A percentile compares a stretch with the other conserved stretches of the same genome.
Conservation (phyloP, 306 rosid species). For the Sindora glabra region DNA sequence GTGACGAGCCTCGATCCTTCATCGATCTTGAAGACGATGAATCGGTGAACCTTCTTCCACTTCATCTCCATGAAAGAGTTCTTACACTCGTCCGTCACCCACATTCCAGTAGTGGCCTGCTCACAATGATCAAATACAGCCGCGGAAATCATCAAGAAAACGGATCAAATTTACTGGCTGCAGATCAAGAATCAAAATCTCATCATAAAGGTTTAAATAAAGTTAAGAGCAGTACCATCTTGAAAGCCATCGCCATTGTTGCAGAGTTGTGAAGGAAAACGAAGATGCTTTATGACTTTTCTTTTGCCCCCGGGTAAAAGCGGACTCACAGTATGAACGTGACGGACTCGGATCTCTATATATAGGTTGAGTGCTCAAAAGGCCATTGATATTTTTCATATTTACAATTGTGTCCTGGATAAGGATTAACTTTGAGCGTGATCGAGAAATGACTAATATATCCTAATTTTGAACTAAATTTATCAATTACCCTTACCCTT, state of each 20-base stretch:
- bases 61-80: constrained; percentile 96
- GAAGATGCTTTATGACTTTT: not conserved
- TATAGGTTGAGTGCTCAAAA: not conserved
- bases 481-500: no score
- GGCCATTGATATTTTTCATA: constrained; percentile 9
- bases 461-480: no score
- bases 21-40: constrained; percentile 94
- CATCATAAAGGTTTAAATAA: no score
- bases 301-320: not conserved
- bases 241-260: constrained; percentile 99
- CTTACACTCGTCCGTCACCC: constrained; percentile 99
- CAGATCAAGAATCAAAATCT: not conserved
- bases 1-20: constrained; percentile 77
- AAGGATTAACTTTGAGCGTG: not conserved
- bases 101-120: constrained; percentile 98
- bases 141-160: not conserved
- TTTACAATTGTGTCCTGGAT: constrained; percentile 22
- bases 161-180: not conserved
- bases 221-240: constrained; percentile 50
- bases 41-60: constrained; percentile 92
- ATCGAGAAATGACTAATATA: no score
- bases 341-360: constrained; percentile 17
- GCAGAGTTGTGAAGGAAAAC: constrained; percentile 1
- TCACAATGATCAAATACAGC: not conserved
- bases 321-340: not conserved